These are phyloP conservation scores for Talaromyces proteolyticus DNA, from an alignment of 495 filamentous ascomycete species.

Conservation along the genomic window DNA sequence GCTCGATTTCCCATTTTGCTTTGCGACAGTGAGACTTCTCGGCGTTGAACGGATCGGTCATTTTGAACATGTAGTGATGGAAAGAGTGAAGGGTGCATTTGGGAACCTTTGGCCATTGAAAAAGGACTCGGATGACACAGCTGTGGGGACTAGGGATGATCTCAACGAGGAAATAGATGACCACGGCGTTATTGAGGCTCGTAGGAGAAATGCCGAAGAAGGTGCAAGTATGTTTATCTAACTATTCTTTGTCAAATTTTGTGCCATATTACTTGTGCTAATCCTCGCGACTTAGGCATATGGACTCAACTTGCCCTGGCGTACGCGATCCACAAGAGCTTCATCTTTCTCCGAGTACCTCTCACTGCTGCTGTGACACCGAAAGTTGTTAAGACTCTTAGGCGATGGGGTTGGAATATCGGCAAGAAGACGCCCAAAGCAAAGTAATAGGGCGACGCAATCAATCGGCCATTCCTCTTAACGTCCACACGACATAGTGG, in stretches of 20 bases:
- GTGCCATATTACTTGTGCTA: not conserved
- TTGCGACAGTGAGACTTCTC: slow-evolving; percentile 72
- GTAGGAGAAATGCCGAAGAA: slow-evolving; percentile 27
- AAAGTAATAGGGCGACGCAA: no score
- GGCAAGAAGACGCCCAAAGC: slow-evolving; percentile 53
- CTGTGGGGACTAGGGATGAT: no score
- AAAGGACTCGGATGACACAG: slow-evolving; percentile 8
- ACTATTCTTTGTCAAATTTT: slow-evolving; percentile 3
- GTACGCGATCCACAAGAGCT: slow-evolving; percentile 96
- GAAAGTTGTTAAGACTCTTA: slow-evolving; percentile 80
- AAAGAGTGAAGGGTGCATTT: slow-evolving; percentile 20
- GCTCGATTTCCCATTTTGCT: slow-evolving; percentile 94
- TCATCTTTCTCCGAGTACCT: slow-evolving; percentile 91
- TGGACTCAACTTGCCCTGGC: slow-evolving; percentile 91
- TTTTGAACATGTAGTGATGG: slow-evolving; percentile 44
- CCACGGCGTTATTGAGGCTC: slow-evolving; percentile 24
- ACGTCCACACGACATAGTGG: no score
- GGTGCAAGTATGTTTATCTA: slow-evolving; percentile 46
- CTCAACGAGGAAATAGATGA: slow-evolving; percentile 13
- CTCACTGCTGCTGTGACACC: slow-evolving; percentile 84
- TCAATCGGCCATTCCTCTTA: no score
- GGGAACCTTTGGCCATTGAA: not conserved
- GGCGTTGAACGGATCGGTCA: slow-evolving; percentile 80
- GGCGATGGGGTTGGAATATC: slow-evolving; percentile 79
- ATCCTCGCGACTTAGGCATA: slow-evolving; percentile 40